These are phyloP conservation scores for Ustulina deusta DNA, from an alignment of 2,329 filamentous ascomycete genomes.

Conservation along the genomic window DNA sequence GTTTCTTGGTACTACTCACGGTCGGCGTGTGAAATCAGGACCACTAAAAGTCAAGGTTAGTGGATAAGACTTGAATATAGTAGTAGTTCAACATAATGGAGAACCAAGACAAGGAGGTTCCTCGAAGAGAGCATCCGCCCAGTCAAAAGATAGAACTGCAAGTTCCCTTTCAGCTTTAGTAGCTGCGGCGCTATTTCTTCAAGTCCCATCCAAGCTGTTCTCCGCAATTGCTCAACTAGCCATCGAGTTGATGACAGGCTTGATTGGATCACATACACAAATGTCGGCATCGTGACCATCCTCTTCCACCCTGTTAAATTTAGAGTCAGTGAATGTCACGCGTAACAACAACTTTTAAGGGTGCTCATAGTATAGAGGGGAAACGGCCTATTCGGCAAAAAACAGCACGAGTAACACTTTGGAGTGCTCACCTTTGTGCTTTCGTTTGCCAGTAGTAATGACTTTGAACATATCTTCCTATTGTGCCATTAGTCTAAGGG, in stretches of 20 bases:
- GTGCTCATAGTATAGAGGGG: neutral
- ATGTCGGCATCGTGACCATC: slow-evolving; percentile 38
- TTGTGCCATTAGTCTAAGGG: slow-evolving; percentile 10
- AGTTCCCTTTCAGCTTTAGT: neutral
- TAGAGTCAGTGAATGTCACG: slow-evolving; percentile 55
- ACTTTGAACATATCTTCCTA: slow-evolving; percentile 84
- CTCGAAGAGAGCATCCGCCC: neutral
- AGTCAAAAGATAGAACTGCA: neutral
- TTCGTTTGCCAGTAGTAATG: slow-evolving; percentile 94
- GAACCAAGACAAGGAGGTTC: neutral
- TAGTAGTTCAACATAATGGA: neutral
- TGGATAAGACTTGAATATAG: neutral
- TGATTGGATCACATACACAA: slow-evolving; percentile 32
- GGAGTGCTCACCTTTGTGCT: slow-evolving; percentile 62
- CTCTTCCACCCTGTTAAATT: slow-evolving; percentile 52
- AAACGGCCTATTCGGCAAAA: slow-evolving; percentile 33
- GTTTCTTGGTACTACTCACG: slow-evolving; percentile 17
- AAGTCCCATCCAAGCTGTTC: neutral
- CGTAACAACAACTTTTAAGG: neutral
- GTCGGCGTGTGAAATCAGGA: slow-evolving; percentile 36
- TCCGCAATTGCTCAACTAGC: neutral
- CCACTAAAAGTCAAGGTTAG: slow-evolving; percentile 28
- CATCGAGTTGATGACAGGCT: neutral
- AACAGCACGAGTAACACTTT: slow-evolving; percentile 1
- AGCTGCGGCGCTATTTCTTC: neutral